Conservation (phyloP, 306 rosid genomes). For the Castanopsis chinensis region DNA sequence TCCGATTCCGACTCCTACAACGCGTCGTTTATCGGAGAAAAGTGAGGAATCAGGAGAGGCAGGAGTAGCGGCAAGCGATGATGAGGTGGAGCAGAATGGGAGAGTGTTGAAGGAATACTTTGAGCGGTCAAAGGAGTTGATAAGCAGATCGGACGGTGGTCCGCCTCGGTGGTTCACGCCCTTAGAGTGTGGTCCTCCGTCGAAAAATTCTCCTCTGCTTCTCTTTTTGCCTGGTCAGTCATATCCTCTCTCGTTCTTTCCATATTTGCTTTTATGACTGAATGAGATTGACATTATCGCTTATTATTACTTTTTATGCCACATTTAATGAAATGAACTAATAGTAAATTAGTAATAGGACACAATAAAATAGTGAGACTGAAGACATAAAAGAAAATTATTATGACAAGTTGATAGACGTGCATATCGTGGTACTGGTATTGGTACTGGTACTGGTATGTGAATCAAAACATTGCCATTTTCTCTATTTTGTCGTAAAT, state of each 20-base stretch:
- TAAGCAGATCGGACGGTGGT: conserved; percentile 49
- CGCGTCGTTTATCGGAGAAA: neutral
- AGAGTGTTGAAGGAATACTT: conserved; percentile 41
- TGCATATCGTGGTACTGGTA: too few species aligned
- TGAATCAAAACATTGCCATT: too few species aligned
- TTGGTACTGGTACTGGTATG: too few species aligned
- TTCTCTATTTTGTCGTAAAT: neutral
- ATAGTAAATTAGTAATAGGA: too few species aligned
- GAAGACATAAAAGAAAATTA: too few species aligned
- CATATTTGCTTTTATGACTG: too few species aligned
- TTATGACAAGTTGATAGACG: too few species aligned
- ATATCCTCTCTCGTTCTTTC: too few species aligned
- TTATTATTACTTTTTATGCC: too few species aligned
- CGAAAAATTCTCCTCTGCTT: conserved; percentile 55
- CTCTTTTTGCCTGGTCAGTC: conserved; percentile 78
- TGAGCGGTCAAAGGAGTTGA: conserved; percentile 43
- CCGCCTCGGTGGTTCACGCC: conserved; percentile 96
- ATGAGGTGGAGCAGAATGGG: conserved; percentile 12
- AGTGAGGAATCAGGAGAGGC: neutral
- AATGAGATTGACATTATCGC: too few species aligned
- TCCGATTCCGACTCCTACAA: neutral
- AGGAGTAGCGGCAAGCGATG: neutral
- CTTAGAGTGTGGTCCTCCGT: conserved; percentile 44
- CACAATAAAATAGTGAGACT: too few species aligned
- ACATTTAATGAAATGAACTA: too few species aligned